Percentiles rank a stretch among this genome's conserved stretches.
phyloP scores from a whole-genome alignment of 495 filamentous ascomycete genomes.

The Talaromyces adpressus region DNA sequence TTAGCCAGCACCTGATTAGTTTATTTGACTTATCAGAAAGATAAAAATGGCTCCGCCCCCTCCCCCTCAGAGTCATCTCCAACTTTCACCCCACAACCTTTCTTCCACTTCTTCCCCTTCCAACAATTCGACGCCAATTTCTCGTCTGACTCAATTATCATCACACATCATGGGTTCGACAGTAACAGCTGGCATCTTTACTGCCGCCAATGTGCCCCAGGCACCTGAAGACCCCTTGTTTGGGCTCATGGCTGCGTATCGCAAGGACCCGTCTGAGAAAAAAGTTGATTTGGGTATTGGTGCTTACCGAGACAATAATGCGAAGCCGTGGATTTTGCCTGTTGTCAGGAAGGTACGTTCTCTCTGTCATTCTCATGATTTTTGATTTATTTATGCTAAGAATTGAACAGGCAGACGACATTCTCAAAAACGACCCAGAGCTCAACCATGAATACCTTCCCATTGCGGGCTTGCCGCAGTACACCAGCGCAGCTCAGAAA shows the following conservation, averaged over 20 bases:
- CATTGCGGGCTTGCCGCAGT: conserved; percentile 78
- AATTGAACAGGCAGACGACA: conserved; percentile 70
- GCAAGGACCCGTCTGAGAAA: conserved; percentile 70
- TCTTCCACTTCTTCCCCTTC: conserved; percentile 14
- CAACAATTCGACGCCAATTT: conserved; percentile 17
- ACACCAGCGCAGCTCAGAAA: conserved; percentile 83
- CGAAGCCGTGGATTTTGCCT: conserved; percentile 96
- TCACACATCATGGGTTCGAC: conserved; percentile 41
- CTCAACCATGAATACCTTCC: conserved; percentile 98
- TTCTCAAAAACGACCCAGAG: conserved; percentile 76
- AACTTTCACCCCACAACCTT: conserved; percentile 7
- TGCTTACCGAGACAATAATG: conserved; percentile 90
- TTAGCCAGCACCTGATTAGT: neutral
- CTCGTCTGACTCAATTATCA: conserved; percentile 35
- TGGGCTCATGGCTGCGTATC: conserved; percentile 83
- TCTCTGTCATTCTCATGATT: conserved; percentile 7
- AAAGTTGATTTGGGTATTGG: conserved; percentile 97
- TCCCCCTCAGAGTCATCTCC: conserved; percentile 13
- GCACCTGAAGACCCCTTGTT: conserved; percentile 96
- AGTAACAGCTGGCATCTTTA: conserved; percentile 57
- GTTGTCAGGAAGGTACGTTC: conserved; percentile 84
- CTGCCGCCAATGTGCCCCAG: conserved; percentile 70
- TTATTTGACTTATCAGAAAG: neutral
- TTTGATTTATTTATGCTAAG: conserved; percentile 3
- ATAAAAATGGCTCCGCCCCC: conserved; percentile 2